Evolutionary conservation across 1,284 basidiomycete species (phyloP), one percentile per base, ranked within the genome.

Genomic region (Sphaerobolus stellatus): DNA sequence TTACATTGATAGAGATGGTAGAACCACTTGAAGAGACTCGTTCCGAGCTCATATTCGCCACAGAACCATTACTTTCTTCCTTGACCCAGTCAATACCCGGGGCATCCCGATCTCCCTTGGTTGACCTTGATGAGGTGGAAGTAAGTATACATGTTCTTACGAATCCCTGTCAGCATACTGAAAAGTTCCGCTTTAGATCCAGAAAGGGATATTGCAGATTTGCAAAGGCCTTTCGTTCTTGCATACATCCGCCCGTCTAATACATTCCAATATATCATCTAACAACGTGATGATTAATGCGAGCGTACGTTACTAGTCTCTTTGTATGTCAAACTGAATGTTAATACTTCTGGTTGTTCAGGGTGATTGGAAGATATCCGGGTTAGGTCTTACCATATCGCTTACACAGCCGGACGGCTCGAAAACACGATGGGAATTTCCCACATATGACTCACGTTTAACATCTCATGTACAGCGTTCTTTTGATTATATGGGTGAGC

Each of bases 281-380:
- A 93, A 95, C 61, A 88, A 81, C 72, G 72, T 98, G 52, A 77
- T 97, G 14, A 88, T 98, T 65, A 98, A 97, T 65, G 81, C 82
- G 57, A 84, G 92, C 61, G 93, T 94, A 59, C 66, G 88, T 79
- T 11, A 14, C 20, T 18, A 22, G 34, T 36, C 30, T 20, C 16
- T 48, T 28, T 27, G 5, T 14, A n/a, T 20, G 24, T 27, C 7
- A 24, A 24, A 20, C 9, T 11, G 45, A 18, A 16, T 41, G 43
- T 20, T 46, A 16, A 36, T 27, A 27, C 31, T 29, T 27, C 58
- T 48, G 49, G 58, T 20, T 18, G 22, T 41, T 11, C 60, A 97
- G 91, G 96, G 97, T 33, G 96, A 99, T 70, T 99, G 96, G 96
- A 99, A 98, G 74, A 80, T 99, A 47, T 88, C 90, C 14, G 95